A percentile compares a stretch with the other conserved stretches of the same genome.
phyloP scores from a whole-genome alignment of 2,329 filamentous ascomycete genomes.

The Neopestalotiopsis sp. region DNA sequence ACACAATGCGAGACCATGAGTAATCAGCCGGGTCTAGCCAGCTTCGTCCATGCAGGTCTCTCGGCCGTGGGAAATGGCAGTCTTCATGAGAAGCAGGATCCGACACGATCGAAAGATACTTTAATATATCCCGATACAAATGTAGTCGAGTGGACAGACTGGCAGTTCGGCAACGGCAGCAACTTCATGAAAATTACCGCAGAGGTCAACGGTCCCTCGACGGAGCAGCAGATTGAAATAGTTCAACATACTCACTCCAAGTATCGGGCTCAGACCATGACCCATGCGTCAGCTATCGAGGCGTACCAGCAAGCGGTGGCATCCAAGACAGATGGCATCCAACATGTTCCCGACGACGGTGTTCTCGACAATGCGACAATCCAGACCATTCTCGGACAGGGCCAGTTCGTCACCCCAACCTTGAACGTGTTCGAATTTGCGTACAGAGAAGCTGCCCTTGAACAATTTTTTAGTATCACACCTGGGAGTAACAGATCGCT shows the following conservation, averaged over 20 bases:
- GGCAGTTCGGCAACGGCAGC: conserved; percentile 15
- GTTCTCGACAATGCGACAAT: conserved; percentile 16
- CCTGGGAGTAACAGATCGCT: conserved; percentile 7
- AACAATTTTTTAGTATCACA: conserved; percentile 10
- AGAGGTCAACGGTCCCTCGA: conserved; percentile 13
- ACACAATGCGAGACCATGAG: background rate
- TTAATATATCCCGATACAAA: conserved; percentile 10
- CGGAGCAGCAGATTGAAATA: conserved; percentile 16
- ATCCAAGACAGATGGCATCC: conserved; percentile 20
- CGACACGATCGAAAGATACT: conserved; percentile 3
- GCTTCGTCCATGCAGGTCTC: background rate
- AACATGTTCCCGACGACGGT: conserved; percentile 20
- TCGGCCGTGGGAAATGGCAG: conserved; percentile 1
- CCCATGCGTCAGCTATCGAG: conserved; percentile 16
- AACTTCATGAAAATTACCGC: conserved; percentile 13
- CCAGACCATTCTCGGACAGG: conserved; percentile 5
- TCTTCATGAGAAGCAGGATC: background rate
- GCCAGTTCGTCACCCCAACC: conserved; percentile 21
- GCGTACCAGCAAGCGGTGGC: conserved; percentile 19
- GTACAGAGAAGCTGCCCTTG: background rate
- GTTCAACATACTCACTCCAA: conserved; percentile 12
- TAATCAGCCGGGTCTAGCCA: background rate
- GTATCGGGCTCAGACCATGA: conserved; percentile 19
- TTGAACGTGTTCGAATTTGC: conserved; percentile 25
- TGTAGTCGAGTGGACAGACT: background rate